Conservation (phyloP, 2,329 filamentous ascomycete species). For the Cryphonectria naterciae region DNA sequence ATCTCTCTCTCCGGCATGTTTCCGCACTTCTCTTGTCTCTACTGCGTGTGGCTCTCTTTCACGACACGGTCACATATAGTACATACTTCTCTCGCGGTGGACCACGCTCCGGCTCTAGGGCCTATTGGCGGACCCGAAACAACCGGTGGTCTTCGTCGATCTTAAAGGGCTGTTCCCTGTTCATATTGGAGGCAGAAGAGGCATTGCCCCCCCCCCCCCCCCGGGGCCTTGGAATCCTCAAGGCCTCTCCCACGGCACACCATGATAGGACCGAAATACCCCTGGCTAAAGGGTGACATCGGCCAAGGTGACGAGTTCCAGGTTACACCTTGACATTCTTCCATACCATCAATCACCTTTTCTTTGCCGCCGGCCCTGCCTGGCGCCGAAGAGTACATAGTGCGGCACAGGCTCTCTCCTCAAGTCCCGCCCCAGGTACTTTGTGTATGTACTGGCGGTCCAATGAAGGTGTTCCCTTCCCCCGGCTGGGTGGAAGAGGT, state of each 20-base stretch:
- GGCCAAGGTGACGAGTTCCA: not conserved
- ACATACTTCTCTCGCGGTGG: conserved; percentile 9
- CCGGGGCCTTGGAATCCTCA: not conserved
- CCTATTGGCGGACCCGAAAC: conserved; percentile 15
- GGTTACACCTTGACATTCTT: not conserved
- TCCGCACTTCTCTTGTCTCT: not conserved
- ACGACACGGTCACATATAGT: not conserved
- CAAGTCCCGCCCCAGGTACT: not conserved
- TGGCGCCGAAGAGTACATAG: not conserved
- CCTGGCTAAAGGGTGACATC: conserved; percentile 16
- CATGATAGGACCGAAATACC: not conserved
- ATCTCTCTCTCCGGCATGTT: not conserved
- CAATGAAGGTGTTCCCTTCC: not conserved
- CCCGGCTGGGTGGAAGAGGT: not conserved
- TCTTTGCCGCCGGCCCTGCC: conserved; percentile 1
- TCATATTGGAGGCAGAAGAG: not conserved
- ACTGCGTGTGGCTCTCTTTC: not conserved
- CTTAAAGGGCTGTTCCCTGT: conserved; percentile 2
- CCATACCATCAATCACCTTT: not conserved
- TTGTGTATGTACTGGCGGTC: not conserved
- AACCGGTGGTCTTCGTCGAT: not conserved
- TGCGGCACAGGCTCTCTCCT: not conserved
- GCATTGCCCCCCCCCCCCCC: too few relatives aligned
- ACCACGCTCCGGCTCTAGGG: conserved; percentile 17
- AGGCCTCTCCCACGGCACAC: conserved; percentile 7